Evolutionary conservation across 257 asterid genomes (phyloP).

Genomic region (Jasminum sambac): DNA sequence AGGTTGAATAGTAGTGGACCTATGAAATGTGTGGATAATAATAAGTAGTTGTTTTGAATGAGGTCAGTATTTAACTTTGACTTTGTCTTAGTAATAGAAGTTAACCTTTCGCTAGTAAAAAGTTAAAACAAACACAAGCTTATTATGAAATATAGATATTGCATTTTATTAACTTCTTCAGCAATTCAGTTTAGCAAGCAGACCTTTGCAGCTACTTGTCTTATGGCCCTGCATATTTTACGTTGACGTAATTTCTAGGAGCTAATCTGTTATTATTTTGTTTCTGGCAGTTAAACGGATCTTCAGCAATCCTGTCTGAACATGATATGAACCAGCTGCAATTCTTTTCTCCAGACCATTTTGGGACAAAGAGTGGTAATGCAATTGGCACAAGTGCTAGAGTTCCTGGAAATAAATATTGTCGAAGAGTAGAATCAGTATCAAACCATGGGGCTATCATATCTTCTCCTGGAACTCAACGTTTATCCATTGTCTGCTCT

Average conservation of each 20-base stretch:
- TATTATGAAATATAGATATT: constrained; percentile 1
- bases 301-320: constrained; percentile 54
- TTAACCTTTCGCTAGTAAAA: too few species aligned
- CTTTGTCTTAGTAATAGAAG: too few species aligned
- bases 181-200: constrained; percentile 1
- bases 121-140: background rate
- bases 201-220: background rate
- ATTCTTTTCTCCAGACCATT: constrained; percentile 63
- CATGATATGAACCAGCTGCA: constrained; percentile 45
- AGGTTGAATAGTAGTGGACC: too few species aligned
- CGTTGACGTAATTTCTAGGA: background rate
- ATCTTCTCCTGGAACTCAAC: constrained; percentile 51
- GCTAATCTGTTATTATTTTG: constrained; percentile 19
- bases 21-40: too few species aligned
- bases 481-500: constrained; percentile 62
- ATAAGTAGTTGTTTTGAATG: too few species aligned
- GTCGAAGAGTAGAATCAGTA: constrained; percentile 45
- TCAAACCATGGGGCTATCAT: constrained; percentile 44
- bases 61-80: too few species aligned
- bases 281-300: constrained; percentile 49
- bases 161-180: constrained; percentile 8
- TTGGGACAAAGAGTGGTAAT: constrained; percentile 48
- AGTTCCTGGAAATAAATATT: constrained; percentile 38
- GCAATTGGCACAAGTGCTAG: constrained; percentile 39
- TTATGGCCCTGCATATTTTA: constrained; percentile 6